These are phyloP conservation scores for Mycena capillaripes DNA, from an alignment of 768 basidiomycete genomes.

Conservation along the genomic window DNA sequence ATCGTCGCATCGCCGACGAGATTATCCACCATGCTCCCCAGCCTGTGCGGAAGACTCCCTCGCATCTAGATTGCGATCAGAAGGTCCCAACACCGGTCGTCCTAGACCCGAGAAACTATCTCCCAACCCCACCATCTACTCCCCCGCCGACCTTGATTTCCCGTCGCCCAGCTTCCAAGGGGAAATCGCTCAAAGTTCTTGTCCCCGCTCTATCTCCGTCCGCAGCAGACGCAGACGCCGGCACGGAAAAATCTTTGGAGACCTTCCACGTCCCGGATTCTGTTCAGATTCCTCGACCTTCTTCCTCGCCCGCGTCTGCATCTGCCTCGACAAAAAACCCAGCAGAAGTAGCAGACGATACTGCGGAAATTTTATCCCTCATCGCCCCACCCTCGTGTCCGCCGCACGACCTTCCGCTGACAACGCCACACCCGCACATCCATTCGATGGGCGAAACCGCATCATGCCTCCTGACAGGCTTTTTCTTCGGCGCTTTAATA, in stretches of 20 bases:
- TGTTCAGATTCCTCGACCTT: not conserved
- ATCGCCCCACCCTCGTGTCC: not conserved
- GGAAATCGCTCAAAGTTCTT: not conserved
- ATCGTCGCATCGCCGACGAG: not conserved
- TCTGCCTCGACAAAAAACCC: not conserved
- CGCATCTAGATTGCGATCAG: not conserved
- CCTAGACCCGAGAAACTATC: conserved; percentile 22
- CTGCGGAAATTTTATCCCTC: not conserved
- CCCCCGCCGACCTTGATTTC: not conserved
- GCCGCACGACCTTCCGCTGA: not conserved
- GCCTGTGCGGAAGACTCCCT: not conserved
- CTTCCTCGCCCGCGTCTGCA: not conserved
- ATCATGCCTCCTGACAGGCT: conserved; percentile 34
- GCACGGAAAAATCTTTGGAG: not conserved
- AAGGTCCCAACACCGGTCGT: not conserved
- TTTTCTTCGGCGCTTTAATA: conserved; percentile 32
- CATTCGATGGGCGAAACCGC: conserved; percentile 25
- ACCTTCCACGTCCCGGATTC: not conserved
- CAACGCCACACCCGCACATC: not conserved
- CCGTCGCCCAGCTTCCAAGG: not conserved
- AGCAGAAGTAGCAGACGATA: not conserved
- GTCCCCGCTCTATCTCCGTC: conserved; percentile 1
- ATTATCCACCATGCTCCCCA: not conserved
- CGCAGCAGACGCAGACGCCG: not conserved
- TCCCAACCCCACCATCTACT: conserved; percentile 30